Conservation (phyloP, 768 basidiomycete genomes). For the Hygrophorus pudorinus region DNA sequence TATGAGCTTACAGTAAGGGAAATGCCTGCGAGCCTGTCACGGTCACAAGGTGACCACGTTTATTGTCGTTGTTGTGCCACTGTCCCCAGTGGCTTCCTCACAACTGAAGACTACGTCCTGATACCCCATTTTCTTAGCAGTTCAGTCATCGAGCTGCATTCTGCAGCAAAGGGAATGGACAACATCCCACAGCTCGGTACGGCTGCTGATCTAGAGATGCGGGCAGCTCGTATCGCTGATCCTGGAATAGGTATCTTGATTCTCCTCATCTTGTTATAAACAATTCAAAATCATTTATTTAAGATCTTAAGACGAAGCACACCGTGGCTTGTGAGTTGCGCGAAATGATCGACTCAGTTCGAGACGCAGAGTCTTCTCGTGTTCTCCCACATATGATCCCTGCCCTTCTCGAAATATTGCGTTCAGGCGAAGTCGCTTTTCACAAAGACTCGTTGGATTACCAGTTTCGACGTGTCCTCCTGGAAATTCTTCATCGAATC, state of each 20-base stretch:
- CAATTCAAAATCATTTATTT: conserved; percentile 1
- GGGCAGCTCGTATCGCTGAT: conserved; percentile 65
- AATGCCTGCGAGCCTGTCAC: no score
- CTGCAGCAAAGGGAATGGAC: neutral
- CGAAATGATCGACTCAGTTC: conserved; percentile 71
- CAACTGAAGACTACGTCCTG: no score
- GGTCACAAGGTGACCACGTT: no score
- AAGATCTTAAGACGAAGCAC: conserved; percentile 66
- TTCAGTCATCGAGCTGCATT: neutral
- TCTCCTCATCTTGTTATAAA: neutral
- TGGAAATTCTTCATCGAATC: conserved; percentile 85
- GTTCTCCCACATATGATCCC: conserved; percentile 67
- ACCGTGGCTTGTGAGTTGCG: conserved; percentile 67
- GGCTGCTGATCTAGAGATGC: conserved; percentile 54
- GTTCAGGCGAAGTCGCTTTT: conserved; percentile 55
- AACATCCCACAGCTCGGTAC: conserved; percentile 3
- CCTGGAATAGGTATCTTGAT: conserved; percentile 44
- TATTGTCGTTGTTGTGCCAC: no score
- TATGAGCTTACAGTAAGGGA: no score
- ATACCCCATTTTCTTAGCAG: no score
- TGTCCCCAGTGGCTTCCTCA: no score
- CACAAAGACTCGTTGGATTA: conserved; percentile 63
- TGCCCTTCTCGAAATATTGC: conserved; percentile 61
- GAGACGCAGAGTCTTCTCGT: conserved; percentile 63
- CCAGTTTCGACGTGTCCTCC: conserved; percentile 75